Conservation (phyloP, 805 yeast species). For the Candida bentonensis region DNA sequence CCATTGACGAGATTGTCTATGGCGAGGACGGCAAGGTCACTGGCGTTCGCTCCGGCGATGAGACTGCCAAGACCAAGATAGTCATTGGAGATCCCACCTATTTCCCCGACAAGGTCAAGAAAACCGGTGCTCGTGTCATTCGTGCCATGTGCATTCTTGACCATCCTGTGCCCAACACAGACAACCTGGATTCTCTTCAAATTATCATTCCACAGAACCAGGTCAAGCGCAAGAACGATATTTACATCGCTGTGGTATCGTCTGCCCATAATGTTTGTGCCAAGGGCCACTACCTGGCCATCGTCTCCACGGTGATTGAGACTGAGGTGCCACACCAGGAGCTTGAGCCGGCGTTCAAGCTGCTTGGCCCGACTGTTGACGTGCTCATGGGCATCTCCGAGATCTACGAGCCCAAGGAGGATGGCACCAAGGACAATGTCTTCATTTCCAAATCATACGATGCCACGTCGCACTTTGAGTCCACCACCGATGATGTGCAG, state of each 20-base stretch:
- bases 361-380: constrained; percentile 66
- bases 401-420: constrained; percentile 70
- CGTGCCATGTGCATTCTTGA: constrained; percentile 81
- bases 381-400: constrained; percentile 92
- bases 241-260: constrained; percentile 83
- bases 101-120: constrained; percentile 69
- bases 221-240: constrained; percentile 83
- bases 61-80: constrained; percentile 79
- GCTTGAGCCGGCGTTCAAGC: constrained; percentile 83
- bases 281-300: constrained; percentile 80
- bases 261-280: constrained; percentile 83
- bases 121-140: constrained; percentile 61
- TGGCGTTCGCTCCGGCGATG: constrained; percentile 87
- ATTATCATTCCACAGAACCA: constrained; percentile 95
- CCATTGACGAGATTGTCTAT: constrained; percentile 78
- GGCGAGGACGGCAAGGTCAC: constrained; percentile 56
- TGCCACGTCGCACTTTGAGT: constrained; percentile 88
- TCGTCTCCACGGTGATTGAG: constrained; percentile 87
- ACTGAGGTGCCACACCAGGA: constrained; percentile 87
- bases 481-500: constrained; percentile 92
- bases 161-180: constrained; percentile 75
- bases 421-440: constrained; percentile 68
- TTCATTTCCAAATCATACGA: constrained; percentile 84
- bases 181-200: constrained; percentile 78
- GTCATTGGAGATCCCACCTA: constrained; percentile 97